Percentiles rank a stretch among this genome's conserved stretches.
phyloP scores from a whole-genome alignment of 768 basidiomycete species.

The Suillus tomentosus region DNA sequence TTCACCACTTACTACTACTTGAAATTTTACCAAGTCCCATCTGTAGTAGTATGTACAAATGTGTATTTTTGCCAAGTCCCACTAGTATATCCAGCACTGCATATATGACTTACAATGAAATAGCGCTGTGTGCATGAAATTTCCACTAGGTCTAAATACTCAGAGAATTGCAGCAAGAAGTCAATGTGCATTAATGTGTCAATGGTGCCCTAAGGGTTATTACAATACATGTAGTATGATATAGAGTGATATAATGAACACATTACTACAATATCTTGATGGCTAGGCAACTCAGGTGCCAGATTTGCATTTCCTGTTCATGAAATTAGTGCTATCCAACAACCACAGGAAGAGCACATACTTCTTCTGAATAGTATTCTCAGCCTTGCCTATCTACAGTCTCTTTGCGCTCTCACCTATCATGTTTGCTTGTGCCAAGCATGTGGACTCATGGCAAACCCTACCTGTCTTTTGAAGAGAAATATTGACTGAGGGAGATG shows the following conservation, averaged over 20 bases:
- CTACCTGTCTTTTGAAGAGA: background rate
- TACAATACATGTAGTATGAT: background rate
- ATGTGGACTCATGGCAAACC: background rate
- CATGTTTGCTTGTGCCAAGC: background rate
- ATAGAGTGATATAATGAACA: background rate
- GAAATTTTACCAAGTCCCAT: background rate
- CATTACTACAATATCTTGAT: no score
- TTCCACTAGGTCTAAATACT: background rate
- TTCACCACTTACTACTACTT: no score
- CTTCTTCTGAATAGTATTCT: no score
- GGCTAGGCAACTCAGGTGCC: no score
- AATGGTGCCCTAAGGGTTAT: background rate
- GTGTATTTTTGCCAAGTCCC: no score
- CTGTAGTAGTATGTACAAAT: background rate
- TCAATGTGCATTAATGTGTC: no score
- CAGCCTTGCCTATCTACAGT: background rate
- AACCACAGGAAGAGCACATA: no score
- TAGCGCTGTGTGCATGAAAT: background rate
- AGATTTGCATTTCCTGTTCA: no score
- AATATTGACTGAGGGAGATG: no score
- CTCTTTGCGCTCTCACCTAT: background rate
- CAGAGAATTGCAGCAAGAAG: background rate
- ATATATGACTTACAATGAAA: no score
- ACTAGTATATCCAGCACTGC: no score
- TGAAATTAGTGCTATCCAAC: no score